Evolutionary conservation across 306 rosid species (phyloP), one percentile per base, ranked within the genome.

Genomic region (Trifolium repens): DNA sequence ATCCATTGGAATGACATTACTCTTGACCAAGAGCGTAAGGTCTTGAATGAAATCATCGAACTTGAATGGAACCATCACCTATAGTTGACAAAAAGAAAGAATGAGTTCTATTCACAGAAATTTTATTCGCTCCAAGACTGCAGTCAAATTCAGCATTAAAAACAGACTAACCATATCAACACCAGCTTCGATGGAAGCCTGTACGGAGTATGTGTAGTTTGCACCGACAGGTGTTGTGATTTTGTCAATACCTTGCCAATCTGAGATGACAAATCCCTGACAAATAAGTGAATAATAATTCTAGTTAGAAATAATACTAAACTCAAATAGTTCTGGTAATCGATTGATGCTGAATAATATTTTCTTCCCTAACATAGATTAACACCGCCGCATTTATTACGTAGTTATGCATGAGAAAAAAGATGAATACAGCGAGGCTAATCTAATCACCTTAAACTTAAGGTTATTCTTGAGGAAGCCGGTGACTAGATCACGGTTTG

Each of bases 241-340:
- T 82, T 83, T 87, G 80, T 94, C 99, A 72, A 94, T 66, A 67
- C 97, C 99, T 81, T 88, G 91, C 99, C 99, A 94, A 80, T 94
- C 99, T 59, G 99, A 92, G 80, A 94, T 94, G 80, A 94, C 96
- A 87, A 94, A 94, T 68, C 99, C 99, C 99, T 94, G 91, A 79
- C 50, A 80, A 77, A 80, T 72, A 84, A 78, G 49, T 67, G 68
- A 76, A 76, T 62, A 69, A 14, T 46, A 12, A 62, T 74, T 26
- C 30, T 10, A 13, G 46, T 78, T 58, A 79, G 79, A 26, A 4
- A 11, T 5, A 26, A 26, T 12, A 27, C 39, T 58, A 5, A 58
- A 58, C 8, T 12, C 35, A 12, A 26, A 58, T 26, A 58, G 64
- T 58, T 58, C 39, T 26, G 12, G 12, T 54, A 54, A 27, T 54